Conservation (phyloP, 345 rosid genomes). For the Gossypium arboreum region DNA sequence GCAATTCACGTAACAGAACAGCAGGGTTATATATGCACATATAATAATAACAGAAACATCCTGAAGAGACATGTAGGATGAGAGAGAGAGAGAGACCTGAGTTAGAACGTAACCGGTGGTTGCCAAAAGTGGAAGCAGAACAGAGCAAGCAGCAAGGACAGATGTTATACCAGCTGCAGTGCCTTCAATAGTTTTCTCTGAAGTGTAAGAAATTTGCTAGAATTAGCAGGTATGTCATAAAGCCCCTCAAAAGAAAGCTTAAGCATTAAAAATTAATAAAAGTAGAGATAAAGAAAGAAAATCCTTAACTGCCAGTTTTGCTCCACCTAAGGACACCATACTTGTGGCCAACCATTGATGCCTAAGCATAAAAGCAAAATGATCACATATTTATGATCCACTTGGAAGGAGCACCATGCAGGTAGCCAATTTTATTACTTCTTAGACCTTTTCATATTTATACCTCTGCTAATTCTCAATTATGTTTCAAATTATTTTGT, state of each 20-base stretch:
- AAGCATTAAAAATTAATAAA: not conserved
- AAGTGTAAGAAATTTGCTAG: slow-evolving; percentile 9
- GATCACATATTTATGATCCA: not conserved
- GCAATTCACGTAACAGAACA: too few species aligned
- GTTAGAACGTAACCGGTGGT: slow-evolving; percentile 71
- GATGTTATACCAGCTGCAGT: slow-evolving; percentile 97
- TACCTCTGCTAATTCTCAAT: not conserved
- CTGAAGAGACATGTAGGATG: not conserved
- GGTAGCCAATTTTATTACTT: not conserved
- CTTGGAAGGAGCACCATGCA: not conserved
- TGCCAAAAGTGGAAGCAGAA: slow-evolving; percentile 75
- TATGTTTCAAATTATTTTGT: not conserved
- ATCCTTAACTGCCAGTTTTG: slow-evolving; percentile 74
- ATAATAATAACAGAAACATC: not conserved
- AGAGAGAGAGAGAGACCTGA: slow-evolving; percentile 39
- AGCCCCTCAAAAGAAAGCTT: not conserved
- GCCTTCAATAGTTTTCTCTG: slow-evolving; percentile 97
- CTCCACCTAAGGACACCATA: slow-evolving; percentile 94
- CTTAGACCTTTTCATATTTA: not conserved
- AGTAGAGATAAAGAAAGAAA: not conserved
- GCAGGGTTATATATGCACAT: slow-evolving; percentile 67
- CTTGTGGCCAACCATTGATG: slow-evolving; percentile 94
- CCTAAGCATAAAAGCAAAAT: slow-evolving; percentile 41
- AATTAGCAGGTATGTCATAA: slow-evolving; percentile 18
- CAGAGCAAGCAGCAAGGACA: slow-evolving; percentile 67